Conservation (phyloP, 2,329 filamentous ascomycete genomes). For the Fusarium lateritium region DNA sequence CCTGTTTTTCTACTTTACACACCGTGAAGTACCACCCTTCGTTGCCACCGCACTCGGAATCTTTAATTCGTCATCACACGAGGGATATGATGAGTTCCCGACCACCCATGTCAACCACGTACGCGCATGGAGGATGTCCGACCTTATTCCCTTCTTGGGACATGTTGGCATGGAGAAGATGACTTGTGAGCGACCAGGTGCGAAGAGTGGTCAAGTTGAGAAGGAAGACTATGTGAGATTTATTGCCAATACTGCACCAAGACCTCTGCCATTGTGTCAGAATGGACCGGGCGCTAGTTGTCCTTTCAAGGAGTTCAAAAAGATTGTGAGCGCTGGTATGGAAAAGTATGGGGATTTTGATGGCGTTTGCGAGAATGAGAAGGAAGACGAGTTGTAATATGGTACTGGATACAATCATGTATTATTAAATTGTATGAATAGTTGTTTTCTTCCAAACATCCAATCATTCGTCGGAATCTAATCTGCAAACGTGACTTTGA, state of each 20-base stretch:
- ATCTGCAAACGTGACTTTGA: constrained; percentile 44
- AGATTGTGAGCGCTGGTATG: constrained; percentile 38
- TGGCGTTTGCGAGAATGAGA: constrained; percentile 37
- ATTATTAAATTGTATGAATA: not conserved
- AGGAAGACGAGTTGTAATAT: constrained; percentile 35
- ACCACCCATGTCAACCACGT: constrained; percentile 44
- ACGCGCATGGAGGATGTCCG: constrained; percentile 47
- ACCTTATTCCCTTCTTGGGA: constrained; percentile 42
- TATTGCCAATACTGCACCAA: constrained; percentile 44
- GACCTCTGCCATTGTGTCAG: constrained; percentile 42
- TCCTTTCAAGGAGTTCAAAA: constrained; percentile 39
- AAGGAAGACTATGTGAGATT: constrained; percentile 44
- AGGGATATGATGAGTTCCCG: constrained; percentile 43
- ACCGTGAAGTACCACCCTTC: constrained; percentile 45
- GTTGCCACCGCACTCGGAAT: constrained; percentile 44
- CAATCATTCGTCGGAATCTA: rapidly evolving
- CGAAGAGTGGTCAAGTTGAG: constrained; percentile 1
- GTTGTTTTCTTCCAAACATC: no score
- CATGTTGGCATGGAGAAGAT: constrained; percentile 49
- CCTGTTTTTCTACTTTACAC: constrained; percentile 44
- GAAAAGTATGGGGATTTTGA: constrained; percentile 45
- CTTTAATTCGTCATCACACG: constrained; percentile 41
- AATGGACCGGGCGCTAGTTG: constrained; percentile 42
- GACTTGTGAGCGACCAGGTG: constrained; percentile 28
- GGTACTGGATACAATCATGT: rapidly evolving